Conservation (phyloP, 495 filamentous ascomycete genomes). For the Xylaria venustula region DNA sequence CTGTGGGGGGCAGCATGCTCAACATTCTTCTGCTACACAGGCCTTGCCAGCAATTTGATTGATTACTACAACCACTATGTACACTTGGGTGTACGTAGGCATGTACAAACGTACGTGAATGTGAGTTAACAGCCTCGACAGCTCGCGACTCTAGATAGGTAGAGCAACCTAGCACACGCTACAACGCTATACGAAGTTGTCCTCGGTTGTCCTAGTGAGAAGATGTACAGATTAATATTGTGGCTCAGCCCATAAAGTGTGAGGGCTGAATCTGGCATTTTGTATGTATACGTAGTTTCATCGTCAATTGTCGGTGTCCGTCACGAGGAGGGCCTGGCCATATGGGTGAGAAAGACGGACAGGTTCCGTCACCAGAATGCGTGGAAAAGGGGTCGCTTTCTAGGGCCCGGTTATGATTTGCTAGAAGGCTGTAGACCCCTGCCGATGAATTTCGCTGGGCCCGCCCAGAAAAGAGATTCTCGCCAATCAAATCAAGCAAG, state of each 20-base stretch:
- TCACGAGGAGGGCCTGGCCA: neutral
- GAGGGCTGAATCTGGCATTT: neutral
- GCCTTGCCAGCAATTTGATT: neutral
- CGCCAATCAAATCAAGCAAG: constrained; percentile 1
- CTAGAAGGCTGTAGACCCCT: neutral
- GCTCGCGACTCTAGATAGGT: too few species aligned
- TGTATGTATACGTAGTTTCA: neutral
- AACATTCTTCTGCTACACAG: neutral
- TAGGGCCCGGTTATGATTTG: constrained; percentile 1
- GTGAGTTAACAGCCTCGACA: too few species aligned
- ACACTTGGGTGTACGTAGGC: too few species aligned
- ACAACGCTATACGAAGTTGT: too few species aligned
- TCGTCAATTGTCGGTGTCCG: neutral
- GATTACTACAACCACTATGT: constrained; percentile 5
- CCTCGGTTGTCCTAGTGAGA: too few species aligned
- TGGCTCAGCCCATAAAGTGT: neutral
- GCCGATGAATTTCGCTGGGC: neutral
- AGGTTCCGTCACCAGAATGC: neutral
- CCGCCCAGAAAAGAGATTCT: neutral
- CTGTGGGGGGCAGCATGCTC: too few species aligned
- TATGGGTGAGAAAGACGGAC: neutral
- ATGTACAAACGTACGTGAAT: neutral
- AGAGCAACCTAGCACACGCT: too few species aligned
- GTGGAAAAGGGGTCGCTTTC: constrained; percentile 11
- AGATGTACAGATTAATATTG: too few species aligned